phyloP scores from a whole-genome alignment of 805 yeast genomes.

The Cyberlindnera suaveolens region DNA sequence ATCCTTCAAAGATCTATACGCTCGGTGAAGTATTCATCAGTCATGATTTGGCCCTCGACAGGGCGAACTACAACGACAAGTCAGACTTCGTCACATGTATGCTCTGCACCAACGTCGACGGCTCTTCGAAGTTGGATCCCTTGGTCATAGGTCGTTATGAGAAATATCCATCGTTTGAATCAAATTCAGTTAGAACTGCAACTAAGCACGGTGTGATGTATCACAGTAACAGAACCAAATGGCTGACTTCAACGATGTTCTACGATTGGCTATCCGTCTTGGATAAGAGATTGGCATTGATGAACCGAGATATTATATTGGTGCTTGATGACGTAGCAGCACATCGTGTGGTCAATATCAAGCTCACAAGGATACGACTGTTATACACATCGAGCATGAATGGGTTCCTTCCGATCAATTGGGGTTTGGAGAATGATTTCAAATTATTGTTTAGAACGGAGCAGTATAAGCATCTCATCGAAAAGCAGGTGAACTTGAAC shows the following conservation, averaged over 20 bases:
- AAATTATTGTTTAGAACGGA: constrained; percentile 51
- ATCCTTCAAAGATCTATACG: constrained; percentile 49
- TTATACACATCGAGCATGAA: constrained; percentile 33
- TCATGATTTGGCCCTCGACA: constrained; percentile 55
- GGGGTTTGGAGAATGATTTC: constrained; percentile 60
- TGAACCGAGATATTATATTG: constrained; percentile 45
- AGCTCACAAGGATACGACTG: constrained; percentile 36
- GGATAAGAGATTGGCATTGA: constrained; percentile 48
- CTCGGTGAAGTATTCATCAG: constrained; percentile 56
- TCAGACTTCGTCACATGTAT: constrained; percentile 45
- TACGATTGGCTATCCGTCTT: constrained; percentile 55
- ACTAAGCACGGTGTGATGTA: constrained; percentile 46
- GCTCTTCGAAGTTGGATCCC: constrained; percentile 56
- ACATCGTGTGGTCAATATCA: constrained; percentile 51
- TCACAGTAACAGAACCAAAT: constrained; percentile 53
- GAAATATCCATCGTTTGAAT: constrained; percentile 35
- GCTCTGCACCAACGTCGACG: constrained; percentile 59
- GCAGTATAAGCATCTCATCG: constrained; percentile 39
- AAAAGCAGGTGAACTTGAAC: constrained; percentile 17
- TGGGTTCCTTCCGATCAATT: constrained; percentile 50
- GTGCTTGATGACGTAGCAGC: constrained; percentile 57
- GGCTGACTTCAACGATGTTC: constrained; percentile 58
- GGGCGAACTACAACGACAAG: constrained; percentile 38
- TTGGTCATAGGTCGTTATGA: constrained; percentile 55
- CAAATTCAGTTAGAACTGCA: constrained; percentile 38